phyloP scores from a whole-genome alignment of 768 basidiomycete species.

The Chalciporus piperatus region DNA sequence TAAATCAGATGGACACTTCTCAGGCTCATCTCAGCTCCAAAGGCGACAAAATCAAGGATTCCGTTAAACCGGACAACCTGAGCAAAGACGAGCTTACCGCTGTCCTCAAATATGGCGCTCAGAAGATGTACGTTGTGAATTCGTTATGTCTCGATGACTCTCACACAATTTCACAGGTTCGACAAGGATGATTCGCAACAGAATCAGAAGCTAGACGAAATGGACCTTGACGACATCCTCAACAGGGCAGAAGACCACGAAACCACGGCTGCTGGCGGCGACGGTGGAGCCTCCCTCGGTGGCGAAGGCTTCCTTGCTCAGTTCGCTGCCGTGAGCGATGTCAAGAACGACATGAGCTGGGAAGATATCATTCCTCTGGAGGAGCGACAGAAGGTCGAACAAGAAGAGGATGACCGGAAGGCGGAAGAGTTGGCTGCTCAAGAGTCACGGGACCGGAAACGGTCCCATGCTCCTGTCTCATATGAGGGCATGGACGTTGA shows the following conservation, averaged over 20 bases:
- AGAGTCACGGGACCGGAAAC: slow-evolving; percentile 73
- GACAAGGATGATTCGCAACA: slow-evolving; percentile 94
- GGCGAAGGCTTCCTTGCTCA: slow-evolving; percentile 95
- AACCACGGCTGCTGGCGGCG: slow-evolving; percentile 77
- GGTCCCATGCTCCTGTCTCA: slow-evolving; percentile 80
- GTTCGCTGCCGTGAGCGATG: slow-evolving; percentile 94
- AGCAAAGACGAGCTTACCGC: slow-evolving; percentile 97
- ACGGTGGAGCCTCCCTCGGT: slow-evolving; percentile 91
- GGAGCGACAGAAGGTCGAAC: slow-evolving; percentile 80
- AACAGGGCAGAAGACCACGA: slow-evolving; percentile 97
- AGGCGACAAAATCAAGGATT: slow-evolving; percentile 58
- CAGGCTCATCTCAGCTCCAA: slow-evolving; percentile 93
- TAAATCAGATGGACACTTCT: slow-evolving; percentile 99
- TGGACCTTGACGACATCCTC: slow-evolving; percentile 98
- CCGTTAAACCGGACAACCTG: slow-evolving; percentile 74
- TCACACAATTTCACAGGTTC: slow-evolving; percentile 56
- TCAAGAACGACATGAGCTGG: slow-evolving; percentile 99
- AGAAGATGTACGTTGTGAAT: slow-evolving; percentile 74
- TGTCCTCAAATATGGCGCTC: slow-evolving; percentile 97
- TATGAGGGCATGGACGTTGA: slow-evolving; percentile 95
- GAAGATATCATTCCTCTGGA: slow-evolving; percentile 98
- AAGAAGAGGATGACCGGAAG: slow-evolving; percentile 73
- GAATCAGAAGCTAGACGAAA: slow-evolving; percentile 94
- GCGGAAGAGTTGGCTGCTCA: slow-evolving; percentile 68
- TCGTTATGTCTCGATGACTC: slow-evolving; percentile 1